phyloP scores from a whole-genome alignment of 2,329 filamentous ascomycete genomes.

The Coniosporium tulheliwenetii region DNA sequence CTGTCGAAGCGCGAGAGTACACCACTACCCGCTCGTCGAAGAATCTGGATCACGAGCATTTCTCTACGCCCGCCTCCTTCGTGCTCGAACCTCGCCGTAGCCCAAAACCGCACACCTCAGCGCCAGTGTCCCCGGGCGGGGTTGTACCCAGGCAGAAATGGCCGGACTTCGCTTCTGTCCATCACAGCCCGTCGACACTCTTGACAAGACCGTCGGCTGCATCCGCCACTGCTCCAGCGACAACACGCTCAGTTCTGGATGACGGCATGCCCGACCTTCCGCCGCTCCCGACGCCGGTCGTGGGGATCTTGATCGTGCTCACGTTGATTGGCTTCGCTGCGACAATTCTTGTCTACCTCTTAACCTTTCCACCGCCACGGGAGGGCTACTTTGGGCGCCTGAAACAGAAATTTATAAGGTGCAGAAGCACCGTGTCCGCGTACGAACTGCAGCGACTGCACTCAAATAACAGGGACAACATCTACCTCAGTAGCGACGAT shows the following conservation, averaged over 20 bases:
- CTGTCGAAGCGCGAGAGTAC: too few relatives aligned
- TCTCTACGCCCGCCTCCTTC: too few relatives aligned
- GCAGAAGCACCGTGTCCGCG: too few relatives aligned
- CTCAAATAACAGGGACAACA: background rate
- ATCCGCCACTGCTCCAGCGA: constrained; percentile 2
- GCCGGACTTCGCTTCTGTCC: background rate
- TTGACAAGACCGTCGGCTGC: constrained; percentile 3
- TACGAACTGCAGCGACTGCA: background rate
- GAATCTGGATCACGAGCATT: too few relatives aligned
- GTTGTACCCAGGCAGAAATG: background rate
- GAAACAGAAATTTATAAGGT: too few relatives aligned
- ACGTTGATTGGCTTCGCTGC: constrained; percentile 4
- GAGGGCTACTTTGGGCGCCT: background rate
- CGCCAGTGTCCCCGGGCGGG: background rate
- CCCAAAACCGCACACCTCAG: background rate
- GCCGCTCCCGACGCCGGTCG: constrained; percentile 3
- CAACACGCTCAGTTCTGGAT: background rate
- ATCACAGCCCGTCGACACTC: background rate
- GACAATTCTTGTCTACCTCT: constrained; percentile 5
- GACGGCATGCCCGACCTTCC: constrained; percentile 4
- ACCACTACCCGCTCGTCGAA: too few relatives aligned
- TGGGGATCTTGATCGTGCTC: constrained; percentile 2
- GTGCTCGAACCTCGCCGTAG: background rate
- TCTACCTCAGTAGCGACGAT: background rate
- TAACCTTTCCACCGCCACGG: constrained; percentile 8